Conservation (phyloP, 805 yeast species). For the Myxozyma neglecta region DNA sequence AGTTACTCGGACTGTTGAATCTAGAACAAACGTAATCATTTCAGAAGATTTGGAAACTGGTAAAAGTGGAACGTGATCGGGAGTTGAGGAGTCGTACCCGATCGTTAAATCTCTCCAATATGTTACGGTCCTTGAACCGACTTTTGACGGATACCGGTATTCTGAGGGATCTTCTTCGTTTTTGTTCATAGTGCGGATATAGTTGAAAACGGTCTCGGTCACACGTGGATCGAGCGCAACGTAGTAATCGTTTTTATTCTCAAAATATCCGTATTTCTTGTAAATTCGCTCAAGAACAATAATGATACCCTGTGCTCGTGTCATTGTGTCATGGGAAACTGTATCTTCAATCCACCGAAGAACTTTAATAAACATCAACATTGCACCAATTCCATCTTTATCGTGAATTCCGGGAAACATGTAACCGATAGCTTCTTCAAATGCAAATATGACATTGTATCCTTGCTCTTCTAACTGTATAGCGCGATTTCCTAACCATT, state of each 20-base stretch:
- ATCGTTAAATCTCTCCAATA: conserved; percentile 81
- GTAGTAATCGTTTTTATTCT: conserved; percentile 86
- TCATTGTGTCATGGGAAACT: conserved; percentile 8
- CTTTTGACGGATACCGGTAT: conserved; percentile 45
- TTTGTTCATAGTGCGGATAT: conserved; percentile 45
- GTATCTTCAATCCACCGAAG: conserved; percentile 38
- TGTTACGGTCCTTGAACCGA: conserved; percentile 60
- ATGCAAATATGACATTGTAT: conserved; percentile 77
- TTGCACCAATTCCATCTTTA: conserved; percentile 89
- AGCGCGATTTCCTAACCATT: conserved; percentile 94
- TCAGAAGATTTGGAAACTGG: conserved; percentile 76
- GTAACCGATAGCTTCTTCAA: conserved; percentile 94
- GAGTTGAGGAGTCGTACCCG: conserved; percentile 74
- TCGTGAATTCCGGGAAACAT: conserved; percentile 85
- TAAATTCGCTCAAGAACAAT: conserved; percentile 54
- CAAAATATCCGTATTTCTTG: conserved; percentile 71
- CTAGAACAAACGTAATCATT: conserved; percentile 74
- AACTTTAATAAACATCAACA: conserved; percentile 71
- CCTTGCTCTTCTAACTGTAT: conserved; percentile 67
- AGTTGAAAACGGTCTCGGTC: conserved; percentile 57
- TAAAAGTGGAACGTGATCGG: conserved; percentile 56
- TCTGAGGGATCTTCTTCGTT: conserved; percentile 11
- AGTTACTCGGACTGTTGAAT: conserved; percentile 65
- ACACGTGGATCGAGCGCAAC: conserved; percentile 54
- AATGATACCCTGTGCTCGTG: conserved; percentile 23